Evolutionary conservation across 1,284 basidiomycete species (phyloP).

Genomic region (Cryptococcus sp.): DNA sequence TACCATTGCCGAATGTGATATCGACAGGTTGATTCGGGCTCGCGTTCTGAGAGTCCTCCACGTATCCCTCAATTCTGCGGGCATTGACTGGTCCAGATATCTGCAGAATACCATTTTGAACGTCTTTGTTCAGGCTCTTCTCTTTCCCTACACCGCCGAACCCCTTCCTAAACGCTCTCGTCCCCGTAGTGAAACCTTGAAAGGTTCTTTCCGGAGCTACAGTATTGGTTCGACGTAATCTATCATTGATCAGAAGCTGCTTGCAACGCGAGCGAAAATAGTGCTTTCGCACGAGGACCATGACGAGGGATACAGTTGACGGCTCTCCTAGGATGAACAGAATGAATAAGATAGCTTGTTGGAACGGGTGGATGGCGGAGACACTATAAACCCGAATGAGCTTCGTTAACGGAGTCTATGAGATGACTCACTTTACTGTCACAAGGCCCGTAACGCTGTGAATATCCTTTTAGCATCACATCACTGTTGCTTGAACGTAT

Average conservation of each 20-base stretch:
- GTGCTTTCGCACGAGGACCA: constrained; percentile 40
- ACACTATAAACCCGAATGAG: constrained; percentile 18
- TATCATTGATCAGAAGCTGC: constrained; percentile 27
- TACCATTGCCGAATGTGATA: not conserved
- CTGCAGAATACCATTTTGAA: not conserved
- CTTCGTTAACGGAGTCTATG: not conserved
- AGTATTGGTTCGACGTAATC: constrained; percentile 21
- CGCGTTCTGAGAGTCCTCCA: constrained; percentile 9
- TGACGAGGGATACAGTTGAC: constrained; percentile 34
- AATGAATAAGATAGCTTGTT: constrained; percentile 42
- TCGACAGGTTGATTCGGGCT: constrained; percentile 5
- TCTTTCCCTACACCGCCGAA: constrained; percentile 1
- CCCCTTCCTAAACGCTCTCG: constrained; percentile 1
- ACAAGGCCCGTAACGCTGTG: constrained; percentile 35
- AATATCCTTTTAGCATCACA: not conserved
- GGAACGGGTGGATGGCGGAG: constrained; percentile 35
- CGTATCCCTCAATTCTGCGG: constrained; percentile 11
- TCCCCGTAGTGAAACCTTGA: not conserved
- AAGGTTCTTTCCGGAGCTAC: constrained; percentile 2
- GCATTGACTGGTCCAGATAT: constrained; percentile 17
- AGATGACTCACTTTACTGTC: constrained; percentile 31
- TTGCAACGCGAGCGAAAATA: constrained; percentile 37
- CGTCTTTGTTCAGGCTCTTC: not conserved
- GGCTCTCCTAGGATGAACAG: constrained; percentile 42
- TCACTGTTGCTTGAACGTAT: not conserved